A percentile compares a stretch with the other conserved stretches of the same genome.
These are phyloP conservation scores for Nephromyces sp. DNA, from an alignment of 169 alveolate species.

Conservation along the genomic window DNA sequence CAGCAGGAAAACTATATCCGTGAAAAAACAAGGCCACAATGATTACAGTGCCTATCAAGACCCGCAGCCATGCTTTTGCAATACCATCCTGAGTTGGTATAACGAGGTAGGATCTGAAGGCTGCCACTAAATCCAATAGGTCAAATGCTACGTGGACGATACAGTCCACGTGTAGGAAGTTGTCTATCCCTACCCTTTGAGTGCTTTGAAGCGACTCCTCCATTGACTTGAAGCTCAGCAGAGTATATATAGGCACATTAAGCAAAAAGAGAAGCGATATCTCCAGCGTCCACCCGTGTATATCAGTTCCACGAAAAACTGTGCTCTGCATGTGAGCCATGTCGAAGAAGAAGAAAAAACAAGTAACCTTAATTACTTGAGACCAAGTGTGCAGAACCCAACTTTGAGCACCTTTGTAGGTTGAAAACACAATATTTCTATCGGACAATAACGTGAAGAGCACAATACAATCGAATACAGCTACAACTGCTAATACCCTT, in stretches of 20 bases:
- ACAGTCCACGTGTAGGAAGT: conserved; percentile 41
- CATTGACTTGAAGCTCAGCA: conserved; percentile 40
- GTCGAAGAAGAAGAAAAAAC: conserved; percentile 10
- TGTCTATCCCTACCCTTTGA: conserved; percentile 32
- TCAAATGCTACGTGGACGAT: conserved; percentile 44
- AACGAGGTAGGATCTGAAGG: conserved; percentile 31
- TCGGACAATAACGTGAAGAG: conserved; percentile 10
- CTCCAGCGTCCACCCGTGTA: background rate
- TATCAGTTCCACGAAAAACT: background rate
- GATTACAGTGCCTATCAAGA: conserved; percentile 35
- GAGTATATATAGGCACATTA: conserved; percentile 35
- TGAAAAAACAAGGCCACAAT: conserved; percentile 43
- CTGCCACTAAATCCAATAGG: conserved; percentile 33
- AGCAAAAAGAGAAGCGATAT: conserved; percentile 12
- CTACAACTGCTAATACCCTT: background rate
- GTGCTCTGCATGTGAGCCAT: background rate
- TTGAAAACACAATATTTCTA: conserved; percentile 10
- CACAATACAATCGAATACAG: background rate
- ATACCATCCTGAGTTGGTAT: conserved; percentile 35
- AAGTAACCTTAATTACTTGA: background rate
- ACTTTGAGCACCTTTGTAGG: conserved; percentile 19
- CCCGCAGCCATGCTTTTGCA: conserved; percentile 39
- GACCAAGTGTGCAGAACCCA: conserved; percentile 27
- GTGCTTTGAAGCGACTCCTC: conserved; percentile 37
- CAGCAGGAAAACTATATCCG: conserved; percentile 45